Evolutionary conservation across 176 grass and related monocot genomes (phyloP).

Genomic region (Ananas comosus): DNA sequence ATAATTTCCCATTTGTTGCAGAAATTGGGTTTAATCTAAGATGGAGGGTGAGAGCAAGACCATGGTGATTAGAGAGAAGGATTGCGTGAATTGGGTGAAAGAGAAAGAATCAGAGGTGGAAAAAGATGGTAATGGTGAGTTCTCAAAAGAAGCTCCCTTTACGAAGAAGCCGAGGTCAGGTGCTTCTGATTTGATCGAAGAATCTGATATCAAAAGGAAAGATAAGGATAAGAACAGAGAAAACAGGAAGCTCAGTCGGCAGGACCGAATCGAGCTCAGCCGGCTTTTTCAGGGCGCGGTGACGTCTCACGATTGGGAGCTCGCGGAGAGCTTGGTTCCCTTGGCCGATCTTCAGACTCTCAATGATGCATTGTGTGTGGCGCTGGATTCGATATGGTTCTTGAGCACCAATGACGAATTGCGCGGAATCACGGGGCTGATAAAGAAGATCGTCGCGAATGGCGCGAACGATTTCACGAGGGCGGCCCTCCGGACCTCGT

Average conservation of each 20-base stretch:
- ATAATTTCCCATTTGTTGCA: background rate
- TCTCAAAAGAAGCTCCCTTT: slow-evolving; percentile 41
- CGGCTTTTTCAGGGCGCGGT: slow-evolving; percentile 63
- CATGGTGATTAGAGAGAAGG: slow-evolving; percentile 14
- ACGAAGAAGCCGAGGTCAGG: slow-evolving; percentile 56
- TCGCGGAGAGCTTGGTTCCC: slow-evolving; percentile 40
- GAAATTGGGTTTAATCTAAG: background rate
- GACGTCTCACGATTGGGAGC: slow-evolving; percentile 57
- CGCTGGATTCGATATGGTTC: slow-evolving; percentile 91
- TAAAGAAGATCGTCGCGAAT: slow-evolving; percentile 60
- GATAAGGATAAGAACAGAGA: slow-evolving; percentile 44
- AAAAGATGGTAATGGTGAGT: slow-evolving; percentile 40
- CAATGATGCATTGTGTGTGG: slow-evolving; percentile 79
- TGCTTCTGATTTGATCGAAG: slow-evolving; percentile 38
- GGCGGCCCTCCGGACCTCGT: slow-evolving; percentile 71
- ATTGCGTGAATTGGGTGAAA: slow-evolving; percentile 24
- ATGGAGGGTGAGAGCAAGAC: slow-evolving; percentile 42
- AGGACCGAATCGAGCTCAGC: slow-evolving; percentile 65
- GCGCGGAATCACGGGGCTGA: slow-evolving; percentile 47
- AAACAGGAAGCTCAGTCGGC: slow-evolving; percentile 63
- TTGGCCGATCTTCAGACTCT: slow-evolving; percentile 61
- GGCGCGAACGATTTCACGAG: slow-evolving; percentile 84
- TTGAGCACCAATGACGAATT: slow-evolving; percentile 60
- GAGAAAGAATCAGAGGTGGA: slow-evolving; percentile 25
- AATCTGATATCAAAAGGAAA: slow-evolving; percentile 2